Evolutionary conservation across 352 stramenopile genomes (phyloP).

Genomic region (Phytophthora agathidicida): DNA sequence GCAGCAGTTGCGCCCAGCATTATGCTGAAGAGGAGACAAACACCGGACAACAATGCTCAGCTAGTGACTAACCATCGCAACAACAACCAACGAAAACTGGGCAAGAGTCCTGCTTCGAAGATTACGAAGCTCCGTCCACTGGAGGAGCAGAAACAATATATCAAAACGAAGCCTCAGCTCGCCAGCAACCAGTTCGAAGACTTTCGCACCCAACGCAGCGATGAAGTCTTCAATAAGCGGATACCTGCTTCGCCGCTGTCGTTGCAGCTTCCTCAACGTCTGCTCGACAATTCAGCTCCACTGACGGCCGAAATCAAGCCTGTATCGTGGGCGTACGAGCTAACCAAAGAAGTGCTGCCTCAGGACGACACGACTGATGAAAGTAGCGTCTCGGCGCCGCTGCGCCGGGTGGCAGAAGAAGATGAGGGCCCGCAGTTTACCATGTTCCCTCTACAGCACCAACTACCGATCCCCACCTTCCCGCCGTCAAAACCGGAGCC

Average conservation of each 20-base stretch:
- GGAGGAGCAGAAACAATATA: conserved; percentile 12
- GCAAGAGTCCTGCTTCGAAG: conserved; percentile 18
- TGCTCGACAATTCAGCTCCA: conserved; percentile 19
- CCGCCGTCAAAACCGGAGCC: conserved; percentile 8
- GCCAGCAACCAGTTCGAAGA: conserved; percentile 40
- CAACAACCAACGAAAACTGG: conserved; percentile 22
- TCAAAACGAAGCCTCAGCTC: conserved; percentile 14
- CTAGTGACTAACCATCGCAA: conserved; percentile 3
- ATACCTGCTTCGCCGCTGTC: not conserved
- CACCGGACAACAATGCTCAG: conserved; percentile 10
- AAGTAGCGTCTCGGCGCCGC: conserved; percentile 1
- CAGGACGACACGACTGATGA: conserved; percentile 21
- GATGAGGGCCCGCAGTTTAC: conserved; percentile 13
- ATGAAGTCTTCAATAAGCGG: not conserved
- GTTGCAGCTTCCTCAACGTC: not conserved
- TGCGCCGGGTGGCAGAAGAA: conserved; percentile 35
- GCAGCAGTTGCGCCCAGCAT: not conserved
- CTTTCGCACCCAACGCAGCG: not conserved
- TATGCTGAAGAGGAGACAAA: conserved; percentile 17
- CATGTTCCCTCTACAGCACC: conserved; percentile 30
- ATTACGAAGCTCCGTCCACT: conserved; percentile 32
- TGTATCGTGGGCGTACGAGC: conserved; percentile 56
- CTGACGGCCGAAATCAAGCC: conserved; percentile 73
- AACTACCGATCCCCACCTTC: conserved; percentile 30
- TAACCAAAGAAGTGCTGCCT: conserved; percentile 42